phyloP scores from a whole-genome alignment of 108 stramenopile genomes.

The Thalassiosira profunda region DNA sequence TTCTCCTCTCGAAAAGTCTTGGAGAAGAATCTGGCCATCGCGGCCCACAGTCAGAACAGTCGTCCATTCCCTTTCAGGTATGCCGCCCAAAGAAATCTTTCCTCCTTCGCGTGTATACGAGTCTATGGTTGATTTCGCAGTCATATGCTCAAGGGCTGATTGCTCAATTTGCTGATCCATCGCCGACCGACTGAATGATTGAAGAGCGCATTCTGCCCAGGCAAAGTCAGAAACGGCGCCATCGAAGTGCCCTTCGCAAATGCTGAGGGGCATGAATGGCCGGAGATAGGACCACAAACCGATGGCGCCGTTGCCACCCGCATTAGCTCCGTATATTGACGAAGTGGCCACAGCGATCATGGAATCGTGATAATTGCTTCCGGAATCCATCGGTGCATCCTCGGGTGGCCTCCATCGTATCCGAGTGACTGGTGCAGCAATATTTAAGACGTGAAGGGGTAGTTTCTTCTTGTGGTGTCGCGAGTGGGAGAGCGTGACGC shows the following conservation, averaged over 20 bases:
- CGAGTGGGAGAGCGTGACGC: slow-evolving; percentile 7
- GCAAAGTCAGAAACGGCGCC: slow-evolving; percentile 80
- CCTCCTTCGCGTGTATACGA: too few species aligned
- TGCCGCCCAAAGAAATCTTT: too few species aligned
- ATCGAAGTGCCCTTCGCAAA: slow-evolving; percentile 79
- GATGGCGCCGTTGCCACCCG: slow-evolving; percentile 72
- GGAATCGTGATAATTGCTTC: slow-evolving; percentile 52
- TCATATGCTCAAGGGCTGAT: too few species aligned
- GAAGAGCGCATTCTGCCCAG: slow-evolving; percentile 54
- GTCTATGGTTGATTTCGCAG: too few species aligned
- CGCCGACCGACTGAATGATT: neutral
- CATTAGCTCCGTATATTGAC: slow-evolving; percentile 67
- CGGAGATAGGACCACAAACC: slow-evolving; percentile 77
- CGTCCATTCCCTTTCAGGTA: slow-evolving; percentile 69
- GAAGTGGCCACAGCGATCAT: slow-evolving; percentile 91
- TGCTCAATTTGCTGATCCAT: too few species aligned
- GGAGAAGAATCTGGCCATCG: slow-evolving; percentile 81
- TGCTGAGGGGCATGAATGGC: slow-evolving; percentile 78
- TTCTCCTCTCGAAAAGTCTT: slow-evolving; percentile 78
- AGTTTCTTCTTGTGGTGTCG: slow-evolving; percentile 30
- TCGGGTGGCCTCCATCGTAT: slow-evolving; percentile 79
- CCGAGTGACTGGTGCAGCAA: slow-evolving; percentile 76
- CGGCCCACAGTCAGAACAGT: slow-evolving; percentile 80
- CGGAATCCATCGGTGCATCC: slow-evolving; percentile 8
- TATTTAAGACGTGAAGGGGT: slow-evolving; percentile 52